Base-by-base conservation (phyloP, 1,139 yeast species). In the Candida tunisiensis region DNA sequence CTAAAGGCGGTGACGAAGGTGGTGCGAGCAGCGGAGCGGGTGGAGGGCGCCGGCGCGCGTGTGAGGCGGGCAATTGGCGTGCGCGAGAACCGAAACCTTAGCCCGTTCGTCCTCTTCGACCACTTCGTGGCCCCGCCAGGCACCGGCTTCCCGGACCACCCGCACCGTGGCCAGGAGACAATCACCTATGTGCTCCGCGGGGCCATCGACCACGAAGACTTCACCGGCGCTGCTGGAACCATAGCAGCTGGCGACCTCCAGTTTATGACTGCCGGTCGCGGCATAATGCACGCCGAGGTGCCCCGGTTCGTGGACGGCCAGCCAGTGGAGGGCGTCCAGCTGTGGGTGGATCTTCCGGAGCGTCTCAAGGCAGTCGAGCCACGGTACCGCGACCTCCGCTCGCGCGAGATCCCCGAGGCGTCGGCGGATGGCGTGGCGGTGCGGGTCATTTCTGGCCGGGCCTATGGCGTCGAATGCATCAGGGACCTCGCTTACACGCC, bases 321-420 rank as follows among this genome's bases (percentile, higher is more conserved):
- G 8, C 16, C 65, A 1, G 69, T 72, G 22, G 65, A 58, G 23
- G 29, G 13, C 29, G 28, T 5, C 24, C 94, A 82, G 51, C 55
- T 82, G 31, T 82, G 94, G 93, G 93, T 82, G 23, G 93, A 80
- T 45, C 62, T 80, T 34, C 94, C 94, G 4, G 66, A 61, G 30
- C 55, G 65, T 3, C 55, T 75, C 47, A 80, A 80, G 48, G 62
- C 70, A 34, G 57, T 69, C 31, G 68, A 66, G 26, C 94, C 95
- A 25, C 58, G 91, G 32, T 83, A 83, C 55, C 65, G 93, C 41
- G 93, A 80, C 45, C 61, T 83, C 46, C 65, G 68, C 45, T 64
- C 65, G 7, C 60, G 60, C 43, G 92, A 80, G 44, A 72, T 79
- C 28, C 94, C 93, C 6, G 60, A 65, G 17, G 74, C 58, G n/a